These are phyloP conservation scores for Purshia tridentata DNA, from an alignment of 306 rosid species.

Conservation along the genomic window DNA sequence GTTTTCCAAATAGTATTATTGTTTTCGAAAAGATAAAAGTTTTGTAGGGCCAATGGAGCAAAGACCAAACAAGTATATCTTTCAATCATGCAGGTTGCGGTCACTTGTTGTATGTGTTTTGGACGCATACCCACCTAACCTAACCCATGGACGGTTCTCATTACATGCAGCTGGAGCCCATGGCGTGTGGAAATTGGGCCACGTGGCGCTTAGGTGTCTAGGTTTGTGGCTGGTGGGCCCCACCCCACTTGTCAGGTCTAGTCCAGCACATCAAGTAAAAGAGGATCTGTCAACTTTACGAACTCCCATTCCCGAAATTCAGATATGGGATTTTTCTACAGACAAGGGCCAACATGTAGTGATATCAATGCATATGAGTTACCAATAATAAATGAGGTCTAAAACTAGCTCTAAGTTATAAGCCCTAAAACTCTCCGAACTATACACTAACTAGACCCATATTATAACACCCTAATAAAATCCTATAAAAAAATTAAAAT, in stretches of 20 bases:
- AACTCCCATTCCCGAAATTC: no score
- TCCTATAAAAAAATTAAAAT: no score
- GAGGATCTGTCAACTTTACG: neutral
- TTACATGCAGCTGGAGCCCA: neutral
- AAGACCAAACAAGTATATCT: constrained; percentile 17
- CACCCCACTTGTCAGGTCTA: neutral
- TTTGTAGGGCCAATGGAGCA: neutral
- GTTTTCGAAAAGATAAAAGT: neutral
- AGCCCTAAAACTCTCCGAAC: no score
- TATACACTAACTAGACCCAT: no score
- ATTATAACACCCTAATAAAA: no score
- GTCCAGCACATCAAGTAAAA: neutral
- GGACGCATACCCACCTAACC: constrained; percentile 3
- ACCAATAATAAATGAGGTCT: no score
- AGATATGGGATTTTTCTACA: no score
- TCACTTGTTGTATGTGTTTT: neutral
- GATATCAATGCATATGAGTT: no score
- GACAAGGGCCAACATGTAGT: no score
- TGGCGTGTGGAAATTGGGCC: constrained; percentile 9
- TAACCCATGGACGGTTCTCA: constrained; percentile 32
- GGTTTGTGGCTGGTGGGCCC: neutral
- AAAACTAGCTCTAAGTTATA: no score
- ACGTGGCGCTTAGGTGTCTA: constrained; percentile 6
- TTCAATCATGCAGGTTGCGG: neutral
- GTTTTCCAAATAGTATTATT: no score